Evolutionary conservation across 2,329 filamentous ascomycete species (phyloP), one percentile per base, ranked within the genome.

Genomic region (Colletotrichum noveboracense): DNA sequence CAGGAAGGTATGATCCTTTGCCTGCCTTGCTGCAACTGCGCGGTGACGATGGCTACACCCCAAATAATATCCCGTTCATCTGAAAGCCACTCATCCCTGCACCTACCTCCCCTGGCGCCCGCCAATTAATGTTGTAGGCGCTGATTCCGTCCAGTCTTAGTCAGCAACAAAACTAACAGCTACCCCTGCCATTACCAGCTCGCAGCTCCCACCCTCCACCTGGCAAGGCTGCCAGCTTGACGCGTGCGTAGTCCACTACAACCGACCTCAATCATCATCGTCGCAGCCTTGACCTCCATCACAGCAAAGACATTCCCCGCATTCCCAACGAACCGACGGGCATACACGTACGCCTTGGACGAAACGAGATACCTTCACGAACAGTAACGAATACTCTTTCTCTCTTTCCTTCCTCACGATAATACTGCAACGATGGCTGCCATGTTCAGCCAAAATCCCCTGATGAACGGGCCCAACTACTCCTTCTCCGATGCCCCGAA

Each of bases 391-490:
- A 7, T 43, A 21, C 43, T 24, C 24, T 71, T 52, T 14, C 24
- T 52, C 65, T 68, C 64, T 76, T 71, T 48, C 12, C 28, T 52
- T 66, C 66, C 61, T 76, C 68, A 73, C 26, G 76, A 64, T 32
- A 65, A 60, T 70, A 67, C 65, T 76, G 78, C 80, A 83, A 88
- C 80, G 72, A 93, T 93, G 91, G 88, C 88, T 80, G 89, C 91
- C 84, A 92, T 93, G 89, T 93, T 93, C 86, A 93, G 91, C 86
- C 91, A 93, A 85, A 93, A 93, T 84, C 91, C 92, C 79, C 82
- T 92, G 82, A 89, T 93, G 88, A 92, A 93, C 84, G 92, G 92
- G 78, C 91, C 92, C 82, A 93, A 91, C 88, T 94, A 94, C 86
- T 92, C 91, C 77, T 91, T 93, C 86, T 90, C 89, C 80, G 91